phyloP scores from a whole-genome alignment of 1,139 yeast genomes.

The Yamadazyma diddensiae region DNA sequence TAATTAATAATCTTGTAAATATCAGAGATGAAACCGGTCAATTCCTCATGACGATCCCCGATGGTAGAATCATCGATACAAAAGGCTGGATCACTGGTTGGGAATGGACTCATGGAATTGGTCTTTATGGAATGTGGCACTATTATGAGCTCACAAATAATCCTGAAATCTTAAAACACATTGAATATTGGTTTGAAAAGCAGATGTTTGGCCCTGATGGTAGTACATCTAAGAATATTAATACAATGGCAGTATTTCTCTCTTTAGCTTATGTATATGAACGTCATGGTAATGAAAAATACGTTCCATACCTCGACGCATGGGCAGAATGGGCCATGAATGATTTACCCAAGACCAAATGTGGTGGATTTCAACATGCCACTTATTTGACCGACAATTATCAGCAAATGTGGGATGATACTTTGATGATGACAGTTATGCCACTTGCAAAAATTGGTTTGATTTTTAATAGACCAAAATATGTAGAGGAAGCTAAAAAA shows the following conservation, averaged over 20 bases:
- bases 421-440: conserved; percentile 34
- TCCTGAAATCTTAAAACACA: conserved; percentile 17
- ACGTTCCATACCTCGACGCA: conserved; percentile 26
- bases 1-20: conserved; percentile 18
- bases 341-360: conserved; percentile 25
- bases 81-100: conserved; percentile 36
- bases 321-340: conserved; percentile 36
- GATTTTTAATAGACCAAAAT: conserved; percentile 23
- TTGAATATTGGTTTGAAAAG: conserved; percentile 25
- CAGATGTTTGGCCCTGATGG: conserved; percentile 27
- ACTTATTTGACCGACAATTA: conserved; percentile 28
- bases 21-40: conserved; percentile 26
- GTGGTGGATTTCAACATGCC: conserved; percentile 34
- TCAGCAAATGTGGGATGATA: conserved; percentile 35
- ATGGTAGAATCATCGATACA: conserved; percentile 31
- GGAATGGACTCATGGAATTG: conserved; percentile 37
- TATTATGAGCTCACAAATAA: conserved; percentile 25
- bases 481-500: conserved; percentile 30
- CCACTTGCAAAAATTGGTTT: conserved; percentile 32
- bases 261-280: conserved; percentile 28
- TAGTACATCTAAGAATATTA: conserved; percentile 29
- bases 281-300: conserved; percentile 17
- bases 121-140: conserved; percentile 34
- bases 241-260: conserved; percentile 32
- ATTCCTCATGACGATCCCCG: conserved; percentile 27